Conservation (phyloP, 352 stramenopile genomes). For the Globisporangium spiculum region DNA sequence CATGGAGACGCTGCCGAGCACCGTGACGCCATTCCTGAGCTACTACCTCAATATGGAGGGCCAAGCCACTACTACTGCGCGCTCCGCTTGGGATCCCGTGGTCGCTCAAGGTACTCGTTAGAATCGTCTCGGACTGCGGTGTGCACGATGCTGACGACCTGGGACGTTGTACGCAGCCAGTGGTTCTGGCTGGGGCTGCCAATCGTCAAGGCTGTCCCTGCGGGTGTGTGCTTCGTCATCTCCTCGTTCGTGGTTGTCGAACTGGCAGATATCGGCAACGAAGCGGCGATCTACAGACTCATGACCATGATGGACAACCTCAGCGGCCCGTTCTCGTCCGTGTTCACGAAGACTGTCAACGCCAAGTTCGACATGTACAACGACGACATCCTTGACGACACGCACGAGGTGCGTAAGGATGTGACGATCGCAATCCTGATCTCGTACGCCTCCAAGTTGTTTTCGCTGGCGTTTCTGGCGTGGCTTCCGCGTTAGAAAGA, state of each 20-base stretch:
- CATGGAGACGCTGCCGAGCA: slow-evolving; percentile 38
- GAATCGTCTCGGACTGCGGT: slow-evolving; percentile 50
- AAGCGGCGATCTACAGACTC: not conserved
- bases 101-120: slow-evolving; percentile 68
- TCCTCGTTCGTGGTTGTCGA: not conserved
- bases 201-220: not conserved
- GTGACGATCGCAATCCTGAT: not conserved
- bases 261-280: not conserved
- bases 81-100: slow-evolving; percentile 49
- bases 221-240: not conserved
- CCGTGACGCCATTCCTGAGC: slow-evolving; percentile 53
- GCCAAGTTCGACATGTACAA: not conserved
- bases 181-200: not conserved
- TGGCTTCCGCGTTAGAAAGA: not conserved
- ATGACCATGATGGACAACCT: not conserved
- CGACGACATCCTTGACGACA: not conserved
- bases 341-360: not conserved
- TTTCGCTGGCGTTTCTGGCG: not conserved
- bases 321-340: not conserved
- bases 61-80: slow-evolving; percentile 37
- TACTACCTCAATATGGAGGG: slow-evolving; percentile 58
- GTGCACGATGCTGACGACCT: slow-evolving; percentile 2
- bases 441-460: not conserved
- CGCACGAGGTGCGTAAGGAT: not conserved
- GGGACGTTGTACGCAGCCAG: not conserved